Percentiles rank a stretch among this genome's conserved stretches.
Conservation (phyloP, 371 early-diverging fungal genomes). For the Dipsacomyces acuminosporus region DNA sequence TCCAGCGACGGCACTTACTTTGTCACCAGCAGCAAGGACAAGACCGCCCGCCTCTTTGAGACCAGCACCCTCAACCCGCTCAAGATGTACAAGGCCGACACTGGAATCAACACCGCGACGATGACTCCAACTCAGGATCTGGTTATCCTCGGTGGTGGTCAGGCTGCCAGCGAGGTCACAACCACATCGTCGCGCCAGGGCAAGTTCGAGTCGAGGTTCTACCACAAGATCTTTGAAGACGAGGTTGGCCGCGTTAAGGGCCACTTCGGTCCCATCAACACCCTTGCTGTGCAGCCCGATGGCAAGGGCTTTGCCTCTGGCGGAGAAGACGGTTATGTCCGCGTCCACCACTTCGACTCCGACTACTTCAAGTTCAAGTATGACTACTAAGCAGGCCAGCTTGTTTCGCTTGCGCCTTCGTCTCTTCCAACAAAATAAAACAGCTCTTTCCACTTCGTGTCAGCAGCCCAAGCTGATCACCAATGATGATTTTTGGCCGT, state of each 20-base stretch:
- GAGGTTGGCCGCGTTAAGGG: conserved; percentile 98
- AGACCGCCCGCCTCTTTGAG: conserved; percentile 88
- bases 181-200: conserved; percentile 91
- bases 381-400: conserved; percentile 29
- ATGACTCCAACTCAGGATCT: conserved; percentile 85
- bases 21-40: conserved; percentile 96
- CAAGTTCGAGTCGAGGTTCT: conserved; percentile 99
- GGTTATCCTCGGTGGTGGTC: conserved; percentile 80
- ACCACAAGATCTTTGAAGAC: conserved; percentile 94
- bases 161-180: conserved; percentile 93
- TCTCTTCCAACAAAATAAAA: too few relatives aligned
- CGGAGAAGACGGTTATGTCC: conserved; percentile 98
- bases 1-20: conserved; percentile 90
- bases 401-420: neutral
- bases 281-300: conserved; percentile 94
- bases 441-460: too few relatives aligned
- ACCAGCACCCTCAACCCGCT: conserved; percentile 72
- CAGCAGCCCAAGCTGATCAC: too few relatives aligned
- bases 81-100: conserved; percentile 86
- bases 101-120: conserved; percentile 95
- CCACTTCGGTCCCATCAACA: conserved; percentile 99
- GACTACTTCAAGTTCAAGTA: conserved; percentile 88
- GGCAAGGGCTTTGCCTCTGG: conserved; percentile 94
- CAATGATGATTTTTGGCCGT: too few relatives aligned
- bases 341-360: conserved; percentile 92